A percentile compares a stretch with the other conserved stretches of the same genome.
Conservation (phyloP, 2,329 filamentous ascomycete species). For the Dothideomycetes sp. region DNA sequence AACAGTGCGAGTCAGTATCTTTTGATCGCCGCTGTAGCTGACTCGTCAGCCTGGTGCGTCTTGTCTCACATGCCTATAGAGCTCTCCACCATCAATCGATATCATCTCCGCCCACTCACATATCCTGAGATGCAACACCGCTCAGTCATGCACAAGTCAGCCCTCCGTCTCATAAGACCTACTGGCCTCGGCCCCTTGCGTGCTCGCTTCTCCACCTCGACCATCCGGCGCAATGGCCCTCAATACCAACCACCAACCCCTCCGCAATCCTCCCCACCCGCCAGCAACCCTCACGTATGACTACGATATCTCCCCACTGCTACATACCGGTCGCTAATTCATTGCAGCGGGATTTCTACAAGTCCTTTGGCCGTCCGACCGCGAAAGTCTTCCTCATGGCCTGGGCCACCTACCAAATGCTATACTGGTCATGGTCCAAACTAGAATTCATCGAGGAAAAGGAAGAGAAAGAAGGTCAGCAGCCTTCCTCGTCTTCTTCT, state of each 20-base stretch:
- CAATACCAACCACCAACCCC: not conserved
- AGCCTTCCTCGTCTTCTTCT: not conserved
- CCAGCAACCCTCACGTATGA: not conserved
- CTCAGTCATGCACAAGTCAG: not conserved
- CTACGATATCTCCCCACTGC: not conserved
- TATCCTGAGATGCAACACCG: too few relatives aligned
- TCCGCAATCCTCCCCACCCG: not conserved
- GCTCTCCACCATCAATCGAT: too few relatives aligned
- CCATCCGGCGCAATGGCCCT: not conserved
- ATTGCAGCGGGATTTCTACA: conserved; percentile 57
- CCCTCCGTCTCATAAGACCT: not conserved
- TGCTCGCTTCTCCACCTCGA: not conserved
- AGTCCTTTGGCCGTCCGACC: conserved; percentile 60
- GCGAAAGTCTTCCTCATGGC: conserved; percentile 65
- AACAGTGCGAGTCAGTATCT: not conserved
- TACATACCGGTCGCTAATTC: not conserved
- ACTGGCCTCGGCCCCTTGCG: not conserved
- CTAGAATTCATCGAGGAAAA: conserved; percentile 62
- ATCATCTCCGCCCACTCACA: too few relatives aligned
- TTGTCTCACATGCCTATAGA: too few relatives aligned
- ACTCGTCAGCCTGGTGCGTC: too few relatives aligned
- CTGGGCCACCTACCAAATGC: conserved; percentile 67
- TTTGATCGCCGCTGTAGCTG: too few relatives aligned
- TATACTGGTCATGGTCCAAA: conserved; percentile 64
- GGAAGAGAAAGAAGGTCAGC: conserved; percentile 43